A percentile compares a stretch with the other conserved stretches of the same genome.
Conservation (phyloP, 495 filamentous ascomycete species). For the Penicillium bialowiezense region DNA sequence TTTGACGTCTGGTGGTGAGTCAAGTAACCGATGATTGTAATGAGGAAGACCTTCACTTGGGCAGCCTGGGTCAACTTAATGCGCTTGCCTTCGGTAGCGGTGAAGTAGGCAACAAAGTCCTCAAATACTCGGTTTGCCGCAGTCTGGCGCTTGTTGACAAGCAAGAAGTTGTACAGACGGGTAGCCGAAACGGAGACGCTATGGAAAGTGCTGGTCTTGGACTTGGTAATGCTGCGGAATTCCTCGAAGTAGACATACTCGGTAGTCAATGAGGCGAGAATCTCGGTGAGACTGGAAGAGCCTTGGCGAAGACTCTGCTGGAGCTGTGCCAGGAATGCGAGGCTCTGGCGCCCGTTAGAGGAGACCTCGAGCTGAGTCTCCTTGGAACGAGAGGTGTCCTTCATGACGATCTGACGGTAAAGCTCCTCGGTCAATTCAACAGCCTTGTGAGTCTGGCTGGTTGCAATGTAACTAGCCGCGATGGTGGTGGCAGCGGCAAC, state of each 20-base stretch:
- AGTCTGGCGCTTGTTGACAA: slow-evolving; percentile 20
- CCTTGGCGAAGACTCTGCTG: slow-evolving; percentile 30
- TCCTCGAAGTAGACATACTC: slow-evolving; percentile 40
- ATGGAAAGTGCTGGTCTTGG: slow-evolving; percentile 31
- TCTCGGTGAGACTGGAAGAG: slow-evolving; percentile 32
- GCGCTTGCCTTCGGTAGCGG: slow-evolving; percentile 29
- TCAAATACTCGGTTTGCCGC: slow-evolving; percentile 23
- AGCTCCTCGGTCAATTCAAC: slow-evolving; percentile 31
- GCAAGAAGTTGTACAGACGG: slow-evolving; percentile 32
- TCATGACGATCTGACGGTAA: slow-evolving; percentile 35
- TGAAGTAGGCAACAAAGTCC: slow-evolving; percentile 27
- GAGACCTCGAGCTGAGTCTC: slow-evolving; percentile 22
- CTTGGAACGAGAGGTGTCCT: slow-evolving; percentile 22
- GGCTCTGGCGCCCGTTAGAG: slow-evolving; percentile 30
- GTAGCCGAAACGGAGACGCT: slow-evolving; percentile 22
- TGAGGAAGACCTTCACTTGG: slow-evolving; percentile 29
- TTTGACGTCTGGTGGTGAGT: slow-evolving; percentile 28
- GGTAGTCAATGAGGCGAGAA: slow-evolving; percentile 32
- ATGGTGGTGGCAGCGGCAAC: slow-evolving; percentile 31
- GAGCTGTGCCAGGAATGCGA: slow-evolving; percentile 38
- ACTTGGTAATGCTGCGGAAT: slow-evolving; percentile 25
- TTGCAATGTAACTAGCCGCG: slow-evolving; percentile 30
- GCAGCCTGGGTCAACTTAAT: slow-evolving; percentile 20
- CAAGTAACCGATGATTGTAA: slow-evolving; percentile 31
- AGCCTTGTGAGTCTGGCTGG: slow-evolving; percentile 28